Base-by-base conservation (phyloP, 2,329 filamentous ascomycete genomes). In the Sclerotinia minor region DNA sequence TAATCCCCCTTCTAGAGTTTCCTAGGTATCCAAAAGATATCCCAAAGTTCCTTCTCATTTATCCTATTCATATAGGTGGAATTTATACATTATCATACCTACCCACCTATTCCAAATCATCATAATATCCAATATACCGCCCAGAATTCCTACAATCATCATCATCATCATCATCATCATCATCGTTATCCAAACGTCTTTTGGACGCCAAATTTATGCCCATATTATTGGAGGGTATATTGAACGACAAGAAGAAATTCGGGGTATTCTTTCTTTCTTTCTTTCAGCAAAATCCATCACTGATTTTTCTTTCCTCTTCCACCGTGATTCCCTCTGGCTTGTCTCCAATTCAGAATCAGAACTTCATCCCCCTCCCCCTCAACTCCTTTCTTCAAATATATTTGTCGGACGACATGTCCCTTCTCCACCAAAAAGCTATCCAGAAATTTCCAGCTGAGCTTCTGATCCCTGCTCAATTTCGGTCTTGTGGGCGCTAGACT, bases 381-480 rank as follows among this genome's bases (percentile, higher is more conserved):
- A 3, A 54, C 52, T 19, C 67, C 71, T 49, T 70, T 68, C 17
- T 61, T 70, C 35, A 74, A 69, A 65, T 75, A 75, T 26, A 76
- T 64, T 47, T 76, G 74, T 58, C 72, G 67, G 3, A 76, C 71
- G 8, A 64, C 69, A 50, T 69, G 67, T 24, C 64, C 64, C n/a
- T 60, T 55, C 24, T 79, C 78, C 7, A 82, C 71, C 9, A 71
- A 32, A 45, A 73, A 67, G 80, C 61, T 81, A 79, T 69, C 85
- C 2, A 84, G 83, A 9, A 85, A 83, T 0, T 84, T 85, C 82
- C 87, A 86, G 52, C 86, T 83, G 67, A 85, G 85, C 66, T 87
- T 75, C 38, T 81, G 78, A 0, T 83, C 83, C 1, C 83, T 83
- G 1, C 81, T 79, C 45, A 87, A 84, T 15, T 81, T 79, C 0